phyloP scores from a whole-genome alignment of 768 basidiomycete genomes.

The Flagelloscypha sp. region DNA sequence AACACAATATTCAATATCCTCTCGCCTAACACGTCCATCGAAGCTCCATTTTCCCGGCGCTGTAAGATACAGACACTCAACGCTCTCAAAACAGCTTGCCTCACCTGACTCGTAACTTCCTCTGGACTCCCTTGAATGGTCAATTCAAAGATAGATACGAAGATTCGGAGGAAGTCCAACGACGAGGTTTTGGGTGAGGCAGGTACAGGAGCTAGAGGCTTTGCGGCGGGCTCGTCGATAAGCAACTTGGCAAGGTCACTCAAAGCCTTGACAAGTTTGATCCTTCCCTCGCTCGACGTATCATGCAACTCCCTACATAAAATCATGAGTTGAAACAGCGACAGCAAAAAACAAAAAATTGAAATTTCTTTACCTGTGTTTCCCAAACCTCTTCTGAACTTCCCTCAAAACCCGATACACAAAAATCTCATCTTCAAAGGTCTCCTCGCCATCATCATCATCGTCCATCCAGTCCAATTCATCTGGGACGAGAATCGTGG shows the following conservation, averaged over 20 bases:
- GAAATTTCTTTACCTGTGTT: slow-evolving; percentile 31
- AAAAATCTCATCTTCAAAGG: slow-evolving; percentile 31
- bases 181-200: slow-evolving; percentile 22
- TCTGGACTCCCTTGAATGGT: slow-evolving; percentile 33
- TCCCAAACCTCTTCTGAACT: slow-evolving; percentile 34
- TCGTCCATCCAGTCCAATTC: slow-evolving; percentile 49
- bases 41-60: slow-evolving; percentile 1
- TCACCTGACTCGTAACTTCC: slow-evolving; percentile 36
- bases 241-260: slow-evolving; percentile 14
- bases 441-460: slow-evolving; percentile 30
- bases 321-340: slow-evolving; percentile 1
- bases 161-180: slow-evolving; percentile 29
- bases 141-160: too few relatives aligned
- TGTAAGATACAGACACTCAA: slow-evolving; percentile 34
- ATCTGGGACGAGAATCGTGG: slow-evolving; percentile 36
- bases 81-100: slow-evolving; percentile 29
- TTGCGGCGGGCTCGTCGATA: slow-evolving; percentile 9
- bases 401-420: slow-evolving; percentile 37
- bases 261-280: slow-evolving; percentile 20
- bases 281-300: slow-evolving; percentile 21
- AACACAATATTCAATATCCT: slow-evolving; percentile 31
- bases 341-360: neutral
- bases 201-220: neutral
- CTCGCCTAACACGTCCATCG: slow-evolving; percentile 14
- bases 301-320: slow-evolving; percentile 28